phyloP scores from a whole-genome alignment of 352 stramenopile genomes.

The Phytophthora cajani region DNA sequence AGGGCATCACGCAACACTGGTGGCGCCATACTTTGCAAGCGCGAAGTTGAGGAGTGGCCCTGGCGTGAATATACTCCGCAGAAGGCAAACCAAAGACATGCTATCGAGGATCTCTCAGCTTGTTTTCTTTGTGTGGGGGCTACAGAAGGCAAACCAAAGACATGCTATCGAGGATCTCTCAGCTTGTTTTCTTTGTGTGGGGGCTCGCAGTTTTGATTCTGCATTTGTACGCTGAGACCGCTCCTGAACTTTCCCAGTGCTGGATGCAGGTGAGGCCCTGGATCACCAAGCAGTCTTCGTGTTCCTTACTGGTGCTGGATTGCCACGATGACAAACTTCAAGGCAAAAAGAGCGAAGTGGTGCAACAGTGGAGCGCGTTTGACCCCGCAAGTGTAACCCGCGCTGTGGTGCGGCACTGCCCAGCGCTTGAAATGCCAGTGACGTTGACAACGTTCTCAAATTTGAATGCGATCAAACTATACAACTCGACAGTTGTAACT shows the following conservation, averaged over 20 bases:
- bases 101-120: slow-evolving; percentile 8
- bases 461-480: slow-evolving; percentile 33
- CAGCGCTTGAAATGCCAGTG: slow-evolving; percentile 14
- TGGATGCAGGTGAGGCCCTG: slow-evolving; percentile 30
- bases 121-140: slow-evolving; percentile 32
- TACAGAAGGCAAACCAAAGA: slow-evolving; percentile 4
- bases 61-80: slow-evolving; percentile 2
- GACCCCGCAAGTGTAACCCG: slow-evolving; percentile 17
- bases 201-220: slow-evolving; percentile 21
- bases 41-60: slow-evolving; percentile 1
- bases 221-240: slow-evolving; percentile 24
- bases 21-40: slow-evolving; percentile 12
- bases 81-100: neutral
- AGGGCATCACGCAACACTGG: neutral
- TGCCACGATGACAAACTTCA: slow-evolving; percentile 13
- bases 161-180: slow-evolving; percentile 5
- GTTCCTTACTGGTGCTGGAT: slow-evolving; percentile 27
- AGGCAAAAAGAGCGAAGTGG: slow-evolving; percentile 14
- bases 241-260: slow-evolving; percentile 23
- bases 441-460: slow-evolving; percentile 10
- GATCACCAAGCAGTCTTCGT: slow-evolving; percentile 18
- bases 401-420: slow-evolving; percentile 22
- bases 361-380: slow-evolving; percentile 13
- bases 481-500: slow-evolving; percentile 30
- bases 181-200: slow-evolving; percentile 31